Conservation (phyloP, 1,284 basidiomycete species). For the Ustilago cynodontis region DNA sequence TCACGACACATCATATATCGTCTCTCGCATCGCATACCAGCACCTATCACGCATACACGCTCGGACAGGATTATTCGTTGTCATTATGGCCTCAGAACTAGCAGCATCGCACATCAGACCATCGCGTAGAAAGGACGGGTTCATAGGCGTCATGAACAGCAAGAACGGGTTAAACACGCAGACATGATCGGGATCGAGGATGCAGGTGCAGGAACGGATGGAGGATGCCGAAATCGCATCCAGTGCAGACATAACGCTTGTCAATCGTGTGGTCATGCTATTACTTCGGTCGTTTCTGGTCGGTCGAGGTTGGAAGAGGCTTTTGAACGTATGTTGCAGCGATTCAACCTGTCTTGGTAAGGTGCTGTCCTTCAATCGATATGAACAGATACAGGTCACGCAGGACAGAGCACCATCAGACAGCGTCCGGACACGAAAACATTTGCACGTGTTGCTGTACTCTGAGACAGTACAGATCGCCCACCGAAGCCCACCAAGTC, state of each 20-base stretch:
- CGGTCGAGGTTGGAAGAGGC: neutral
- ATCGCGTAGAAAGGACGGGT: neutral
- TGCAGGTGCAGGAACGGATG: neutral
- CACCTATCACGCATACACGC: slow-evolving; percentile 7
- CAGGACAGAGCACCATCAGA: too few relatives aligned
- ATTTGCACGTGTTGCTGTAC: too few relatives aligned
- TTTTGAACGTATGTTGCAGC: neutral
- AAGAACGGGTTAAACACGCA: neutral
- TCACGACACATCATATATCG: neutral
- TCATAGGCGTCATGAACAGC: neutral
- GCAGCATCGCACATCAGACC: neutral
- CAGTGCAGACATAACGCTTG: neutral
- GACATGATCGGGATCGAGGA: neutral
- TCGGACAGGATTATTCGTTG: neutral
- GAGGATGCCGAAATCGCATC: neutral
- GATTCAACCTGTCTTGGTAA: neutral
- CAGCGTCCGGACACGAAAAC: too few relatives aligned
- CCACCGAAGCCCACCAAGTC: neutral
- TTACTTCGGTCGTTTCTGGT: neutral
- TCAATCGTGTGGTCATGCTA: neutral
- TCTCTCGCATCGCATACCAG: slow-evolving; percentile 6
- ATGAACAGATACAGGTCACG: neutral
- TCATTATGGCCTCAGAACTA: neutral
- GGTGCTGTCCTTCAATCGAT: neutral
- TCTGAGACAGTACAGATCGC: too few relatives aligned